These are phyloP conservation scores for Fusarium citri DNA, from an alignment of 2,329 filamentous ascomycete genomes.

Conservation along the genomic window DNA sequence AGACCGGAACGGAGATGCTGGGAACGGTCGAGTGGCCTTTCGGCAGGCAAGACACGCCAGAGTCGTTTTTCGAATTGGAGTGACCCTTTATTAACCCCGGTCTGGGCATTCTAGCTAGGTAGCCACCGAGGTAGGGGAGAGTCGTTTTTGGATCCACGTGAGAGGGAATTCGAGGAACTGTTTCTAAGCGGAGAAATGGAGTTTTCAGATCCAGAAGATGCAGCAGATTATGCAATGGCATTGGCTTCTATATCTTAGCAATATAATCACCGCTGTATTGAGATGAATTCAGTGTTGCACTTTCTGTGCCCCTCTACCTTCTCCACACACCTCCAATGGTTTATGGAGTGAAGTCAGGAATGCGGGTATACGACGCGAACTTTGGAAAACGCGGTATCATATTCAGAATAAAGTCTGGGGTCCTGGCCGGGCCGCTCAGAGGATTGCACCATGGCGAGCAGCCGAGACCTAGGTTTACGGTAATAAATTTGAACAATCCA, in stretches of 20 bases:
- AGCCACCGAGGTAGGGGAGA: too few relatives aligned
- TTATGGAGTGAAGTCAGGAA: neutral
- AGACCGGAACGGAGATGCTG: neutral
- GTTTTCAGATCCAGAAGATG: neutral
- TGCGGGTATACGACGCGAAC: neutral
- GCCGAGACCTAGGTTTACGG: neutral
- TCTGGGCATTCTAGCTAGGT: too few relatives aligned
- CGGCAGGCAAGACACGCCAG: too few relatives aligned
- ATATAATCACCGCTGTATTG: neutral
- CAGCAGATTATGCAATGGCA: neutral
- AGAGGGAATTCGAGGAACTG: neutral
- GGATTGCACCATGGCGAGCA: neutral
- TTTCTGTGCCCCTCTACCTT: neutral
- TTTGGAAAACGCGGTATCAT: neutral
- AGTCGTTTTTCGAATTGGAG: too few relatives aligned
- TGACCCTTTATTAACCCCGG: too few relatives aligned
- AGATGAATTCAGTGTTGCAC: neutral
- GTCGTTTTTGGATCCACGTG: too few relatives aligned
- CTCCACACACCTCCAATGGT: too few relatives aligned
- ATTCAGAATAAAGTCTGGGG: too few relatives aligned
- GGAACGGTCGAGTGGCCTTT: neutral
- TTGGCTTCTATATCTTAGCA: neutral
- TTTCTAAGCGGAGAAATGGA: neutral
- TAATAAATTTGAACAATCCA: neutral
- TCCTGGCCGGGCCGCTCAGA: too few relatives aligned